Evolutionary conservation across 2,329 filamentous ascomycete species (phyloP).

Genomic region (Aureobasidium mangrovei): DNA sequence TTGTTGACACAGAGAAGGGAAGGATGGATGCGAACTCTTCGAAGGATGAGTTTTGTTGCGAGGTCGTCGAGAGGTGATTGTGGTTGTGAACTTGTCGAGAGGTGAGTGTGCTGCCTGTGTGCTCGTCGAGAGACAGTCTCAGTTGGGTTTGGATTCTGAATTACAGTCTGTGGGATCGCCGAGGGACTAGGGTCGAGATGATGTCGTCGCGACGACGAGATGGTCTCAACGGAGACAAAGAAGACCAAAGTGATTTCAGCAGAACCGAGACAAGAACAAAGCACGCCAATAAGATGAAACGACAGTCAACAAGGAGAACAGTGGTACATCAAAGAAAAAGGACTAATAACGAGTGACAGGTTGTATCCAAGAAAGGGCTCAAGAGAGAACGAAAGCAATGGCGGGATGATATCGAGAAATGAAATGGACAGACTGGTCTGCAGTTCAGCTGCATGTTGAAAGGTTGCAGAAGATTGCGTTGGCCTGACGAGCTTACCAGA

Average conservation of each 20-base stretch:
- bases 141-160: background rate
- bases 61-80: too few species aligned
- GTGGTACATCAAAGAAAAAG: background rate
- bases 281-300: conserved; percentile 2
- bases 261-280: conserved; percentile 3
- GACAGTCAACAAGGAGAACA: background rate
- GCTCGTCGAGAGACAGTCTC: background rate
- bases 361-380: background rate
- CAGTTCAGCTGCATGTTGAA: background rate
- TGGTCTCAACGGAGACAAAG: background rate
- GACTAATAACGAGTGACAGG: background rate
- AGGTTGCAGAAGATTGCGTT: conserved; percentile 9
- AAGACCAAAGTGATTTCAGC: conserved; percentile 7
- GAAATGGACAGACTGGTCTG: background rate
- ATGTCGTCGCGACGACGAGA: background rate
- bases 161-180: too few species aligned
- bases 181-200: background rate
- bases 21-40: too few species aligned
- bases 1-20: too few species aligned
- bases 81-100: background rate
- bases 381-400: background rate
- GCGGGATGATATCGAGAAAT: background rate
- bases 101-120: background rate
- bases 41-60: too few species aligned
- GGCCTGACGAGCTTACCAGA: background rate